These are phyloP conservation scores for Rhypophila decipiens DNA, from an alignment of 495 filamentous ascomycete genomes.

Conservation along the genomic window DNA sequence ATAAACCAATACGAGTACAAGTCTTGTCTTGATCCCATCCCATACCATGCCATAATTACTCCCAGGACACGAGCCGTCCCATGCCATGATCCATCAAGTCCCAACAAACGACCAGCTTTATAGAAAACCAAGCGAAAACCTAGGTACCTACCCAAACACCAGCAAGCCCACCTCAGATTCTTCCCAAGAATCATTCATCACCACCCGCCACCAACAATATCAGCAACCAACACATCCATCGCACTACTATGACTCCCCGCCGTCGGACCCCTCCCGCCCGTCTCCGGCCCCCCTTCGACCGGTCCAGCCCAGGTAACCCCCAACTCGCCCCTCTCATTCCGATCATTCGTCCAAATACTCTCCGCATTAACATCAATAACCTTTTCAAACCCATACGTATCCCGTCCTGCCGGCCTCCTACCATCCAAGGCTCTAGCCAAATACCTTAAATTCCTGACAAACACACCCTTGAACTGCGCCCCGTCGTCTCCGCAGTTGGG, in stretches of 20 bases:
- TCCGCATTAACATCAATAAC: conserved; percentile 58
- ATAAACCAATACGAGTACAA: too few species aligned
- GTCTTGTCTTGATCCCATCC: too few species aligned
- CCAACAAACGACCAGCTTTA: too few species aligned
- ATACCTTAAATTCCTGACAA: conserved; percentile 61
- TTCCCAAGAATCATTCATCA: not conserved
- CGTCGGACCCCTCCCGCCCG: conserved; percentile 37
- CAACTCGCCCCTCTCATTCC: conserved; percentile 45
- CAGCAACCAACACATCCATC: conserved; percentile 64
- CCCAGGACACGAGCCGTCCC: too few species aligned
- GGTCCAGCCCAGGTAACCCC: conserved; percentile 56
- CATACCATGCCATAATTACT: too few species aligned
- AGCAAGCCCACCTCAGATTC: not conserved
- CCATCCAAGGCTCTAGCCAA: conserved; percentile 49
- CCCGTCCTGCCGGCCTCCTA: conserved; percentile 42
- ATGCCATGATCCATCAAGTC: too few species aligned
- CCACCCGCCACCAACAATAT: conserved; percentile 33
- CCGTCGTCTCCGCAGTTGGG: conserved; percentile 56
- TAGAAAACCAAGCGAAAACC: too few species aligned
- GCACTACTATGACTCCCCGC: conserved; percentile 57
- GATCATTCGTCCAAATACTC: conserved; percentile 60
- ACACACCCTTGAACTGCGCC: conserved; percentile 73
- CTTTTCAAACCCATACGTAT: too few species aligned
- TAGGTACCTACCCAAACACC: too few species aligned
- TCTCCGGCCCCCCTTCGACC: conserved; percentile 47